Conservation (phyloP, 2,329 filamentous ascomycete genomes). For the Aureobasidium sp. region DNA sequence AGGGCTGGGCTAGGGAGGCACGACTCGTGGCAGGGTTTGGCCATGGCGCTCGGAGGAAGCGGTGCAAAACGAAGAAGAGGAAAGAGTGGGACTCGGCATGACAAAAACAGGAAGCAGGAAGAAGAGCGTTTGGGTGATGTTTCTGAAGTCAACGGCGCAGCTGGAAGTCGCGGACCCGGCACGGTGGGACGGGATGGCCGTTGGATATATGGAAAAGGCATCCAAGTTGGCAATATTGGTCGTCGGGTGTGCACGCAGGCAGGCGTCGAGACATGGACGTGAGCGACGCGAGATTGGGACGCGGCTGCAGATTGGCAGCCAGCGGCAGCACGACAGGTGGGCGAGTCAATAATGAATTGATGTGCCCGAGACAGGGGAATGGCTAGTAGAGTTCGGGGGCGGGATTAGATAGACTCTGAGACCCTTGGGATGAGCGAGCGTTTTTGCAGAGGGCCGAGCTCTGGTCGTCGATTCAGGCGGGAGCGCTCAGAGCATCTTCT, state of each 20-base stretch:
- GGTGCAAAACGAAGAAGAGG: neutral
- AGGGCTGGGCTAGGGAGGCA: neutral
- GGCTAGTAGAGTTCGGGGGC: neutral
- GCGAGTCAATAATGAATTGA: neutral
- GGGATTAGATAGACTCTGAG: neutral
- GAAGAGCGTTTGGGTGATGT: neutral
- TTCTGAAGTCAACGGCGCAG: conserved; percentile 3
- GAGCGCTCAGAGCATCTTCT: neutral
- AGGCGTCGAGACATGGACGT: neutral
- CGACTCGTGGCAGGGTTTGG: conserved; percentile 1
- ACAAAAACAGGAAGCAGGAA: conserved; percentile 5
- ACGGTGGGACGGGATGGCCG: neutral
- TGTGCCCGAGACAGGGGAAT: neutral
- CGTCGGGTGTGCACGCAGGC: neutral
- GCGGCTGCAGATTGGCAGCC: neutral
- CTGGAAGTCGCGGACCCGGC: neutral
- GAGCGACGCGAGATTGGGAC: neutral
- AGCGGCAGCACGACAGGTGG: neutral
- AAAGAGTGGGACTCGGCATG: conserved; percentile 4
- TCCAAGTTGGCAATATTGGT: neutral
- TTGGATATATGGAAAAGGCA: conserved; percentile 8
- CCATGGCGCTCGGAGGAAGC: neutral
- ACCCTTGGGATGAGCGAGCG: neutral
- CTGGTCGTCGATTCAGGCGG: neutral
- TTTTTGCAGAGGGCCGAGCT: neutral